Conservation (phyloP, 805 yeast species). For the Kazachstania africana region DNA sequence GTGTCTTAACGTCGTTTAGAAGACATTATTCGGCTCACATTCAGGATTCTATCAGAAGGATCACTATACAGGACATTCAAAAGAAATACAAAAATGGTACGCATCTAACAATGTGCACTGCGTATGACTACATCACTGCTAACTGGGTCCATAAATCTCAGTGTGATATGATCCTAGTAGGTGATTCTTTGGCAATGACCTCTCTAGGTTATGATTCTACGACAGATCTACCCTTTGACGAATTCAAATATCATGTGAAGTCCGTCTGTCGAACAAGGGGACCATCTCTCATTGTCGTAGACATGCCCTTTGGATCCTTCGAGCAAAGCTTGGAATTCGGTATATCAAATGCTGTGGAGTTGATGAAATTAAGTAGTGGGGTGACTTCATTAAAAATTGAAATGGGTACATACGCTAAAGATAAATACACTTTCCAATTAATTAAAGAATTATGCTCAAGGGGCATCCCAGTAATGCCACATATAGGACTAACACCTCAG, state of each 20-base stretch:
- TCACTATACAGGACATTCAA: slow-evolving; percentile 29
- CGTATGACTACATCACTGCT: slow-evolving; percentile 77
- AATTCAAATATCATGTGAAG: slow-evolving; percentile 62
- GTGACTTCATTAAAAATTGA: slow-evolving; percentile 48
- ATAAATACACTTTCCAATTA: slow-evolving; percentile 38
- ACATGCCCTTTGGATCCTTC: slow-evolving; percentile 80
- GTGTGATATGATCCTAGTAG: slow-evolving; percentile 65
- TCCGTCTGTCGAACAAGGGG: slow-evolving; percentile 67
- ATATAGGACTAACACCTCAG: slow-evolving; percentile 89
- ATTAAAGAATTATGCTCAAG: slow-evolving; percentile 44
- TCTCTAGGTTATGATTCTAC: slow-evolving; percentile 73
- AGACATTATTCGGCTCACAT: slow-evolving; percentile 3
- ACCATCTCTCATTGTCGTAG: slow-evolving; percentile 62
- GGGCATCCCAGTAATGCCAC: slow-evolving; percentile 88
- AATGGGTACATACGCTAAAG: slow-evolving; percentile 41
- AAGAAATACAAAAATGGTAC: slow-evolving; percentile 22
- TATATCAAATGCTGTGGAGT: slow-evolving; percentile 51
- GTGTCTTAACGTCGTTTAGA: too few species aligned
- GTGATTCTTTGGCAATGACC: slow-evolving; percentile 91
- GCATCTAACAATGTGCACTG: slow-evolving; percentile 57
- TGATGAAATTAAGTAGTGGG: slow-evolving; percentile 20
- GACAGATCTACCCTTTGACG: slow-evolving; percentile 63
- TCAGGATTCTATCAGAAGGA: background rate
- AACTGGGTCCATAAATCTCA: slow-evolving; percentile 53
- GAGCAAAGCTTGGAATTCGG: slow-evolving; percentile 59